These are phyloP conservation scores for Tubosaeta brunneosetosa DNA, from an alignment of 768 basidiomycete species.

Conservation along the genomic window DNA sequence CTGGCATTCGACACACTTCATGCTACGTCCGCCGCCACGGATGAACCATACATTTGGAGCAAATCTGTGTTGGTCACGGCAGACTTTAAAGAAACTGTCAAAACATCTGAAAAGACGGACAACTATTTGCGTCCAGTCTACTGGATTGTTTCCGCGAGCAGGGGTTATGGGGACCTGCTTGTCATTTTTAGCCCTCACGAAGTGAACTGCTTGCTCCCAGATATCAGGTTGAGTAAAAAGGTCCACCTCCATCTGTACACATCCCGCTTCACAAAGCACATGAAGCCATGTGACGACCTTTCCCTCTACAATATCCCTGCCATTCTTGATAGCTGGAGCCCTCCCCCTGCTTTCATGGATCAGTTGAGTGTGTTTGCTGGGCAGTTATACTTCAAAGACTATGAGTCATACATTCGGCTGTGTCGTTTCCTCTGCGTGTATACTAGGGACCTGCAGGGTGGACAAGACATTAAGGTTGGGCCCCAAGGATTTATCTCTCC, in stretches of 20 bases:
- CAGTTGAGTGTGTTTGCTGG: slow-evolving; percentile 45
- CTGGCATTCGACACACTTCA: slow-evolving; percentile 10
- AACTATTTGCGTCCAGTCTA: slow-evolving; percentile 37
- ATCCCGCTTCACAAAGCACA: slow-evolving; percentile 19
- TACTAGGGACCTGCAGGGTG: slow-evolving; percentile 41
- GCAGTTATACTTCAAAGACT: slow-evolving; percentile 38
- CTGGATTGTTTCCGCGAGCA: slow-evolving; percentile 39
- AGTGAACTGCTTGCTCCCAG: slow-evolving; percentile 35
- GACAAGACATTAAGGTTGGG: slow-evolving; percentile 35
- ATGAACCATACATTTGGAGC: slow-evolving; percentile 20
- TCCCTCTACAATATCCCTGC: slow-evolving; percentile 19
- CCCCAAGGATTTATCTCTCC: slow-evolving; percentile 21
- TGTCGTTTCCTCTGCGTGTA: slow-evolving; percentile 37
- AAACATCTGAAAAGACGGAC: slow-evolving; percentile 13
- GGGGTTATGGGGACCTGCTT: slow-evolving; percentile 25
- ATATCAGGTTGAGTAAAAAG: slow-evolving; percentile 28
- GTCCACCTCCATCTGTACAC: slow-evolving; percentile 42
- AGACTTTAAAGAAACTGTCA: slow-evolving; percentile 13
- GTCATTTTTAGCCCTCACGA: slow-evolving; percentile 41
- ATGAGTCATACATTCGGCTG: slow-evolving; percentile 29
- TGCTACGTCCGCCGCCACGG: slow-evolving; percentile 4
- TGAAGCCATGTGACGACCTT: slow-evolving; percentile 34
- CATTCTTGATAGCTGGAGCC: slow-evolving; percentile 14
- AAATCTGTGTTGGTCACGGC: slow-evolving; percentile 10
- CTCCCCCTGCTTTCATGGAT: slow-evolving; percentile 11